These are phyloP conservation scores for Paramyrothecium sp. DNA, from an alignment of 2,329 filamentous ascomycete genomes.

Conservation along the genomic window DNA sequence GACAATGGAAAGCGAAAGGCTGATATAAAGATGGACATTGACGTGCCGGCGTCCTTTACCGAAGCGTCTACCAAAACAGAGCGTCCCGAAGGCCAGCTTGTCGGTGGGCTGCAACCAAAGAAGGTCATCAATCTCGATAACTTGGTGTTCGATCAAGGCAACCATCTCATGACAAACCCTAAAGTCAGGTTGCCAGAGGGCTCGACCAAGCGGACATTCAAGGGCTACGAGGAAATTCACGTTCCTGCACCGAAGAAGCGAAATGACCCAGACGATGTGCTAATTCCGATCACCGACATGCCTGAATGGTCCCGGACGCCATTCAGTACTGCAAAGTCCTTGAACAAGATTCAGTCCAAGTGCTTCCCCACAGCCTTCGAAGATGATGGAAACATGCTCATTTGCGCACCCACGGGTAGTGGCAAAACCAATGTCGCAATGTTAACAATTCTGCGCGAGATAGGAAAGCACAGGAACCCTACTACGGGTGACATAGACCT, in stretches of 20 bases:
- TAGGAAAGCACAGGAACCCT: slow-evolving; percentile 90
- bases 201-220: slow-evolving; percentile 92
- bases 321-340: slow-evolving; percentile 80
- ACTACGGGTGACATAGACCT: slow-evolving; percentile 91
- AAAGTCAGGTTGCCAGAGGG: slow-evolving; percentile 92
- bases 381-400: slow-evolving; percentile 94
- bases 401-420: slow-evolving; percentile 95
- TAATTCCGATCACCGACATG: slow-evolving; percentile 82
- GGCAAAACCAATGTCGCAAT: slow-evolving; percentile 99
- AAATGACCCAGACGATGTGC: slow-evolving; percentile 73
- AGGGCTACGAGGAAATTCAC: slow-evolving; percentile 98
- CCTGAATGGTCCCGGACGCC: slow-evolving; percentile 89
- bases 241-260: slow-evolving; percentile 90
- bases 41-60: slow-evolving; percentile 63
- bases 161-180: slow-evolving; percentile 99
- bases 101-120: slow-evolving; percentile 82
- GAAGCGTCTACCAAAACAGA: slow-evolving; percentile 49
- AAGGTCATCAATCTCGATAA: slow-evolving; percentile 93
- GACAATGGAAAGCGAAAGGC: slow-evolving; percentile 64
- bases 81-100: slow-evolving; percentile 64
- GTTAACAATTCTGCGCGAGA: slow-evolving; percentile 92
- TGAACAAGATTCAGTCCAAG: slow-evolving; percentile 94
- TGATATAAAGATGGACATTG: slow-evolving; percentile 95
- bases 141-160: slow-evolving; percentile 94
- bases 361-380: slow-evolving; percentile 90